Percentiles rank a stretch among this genome's conserved stretches.
Evolutionary conservation across 139 green algal genomes (phyloP).

Genomic region (Volvox reticuliferus): DNA sequence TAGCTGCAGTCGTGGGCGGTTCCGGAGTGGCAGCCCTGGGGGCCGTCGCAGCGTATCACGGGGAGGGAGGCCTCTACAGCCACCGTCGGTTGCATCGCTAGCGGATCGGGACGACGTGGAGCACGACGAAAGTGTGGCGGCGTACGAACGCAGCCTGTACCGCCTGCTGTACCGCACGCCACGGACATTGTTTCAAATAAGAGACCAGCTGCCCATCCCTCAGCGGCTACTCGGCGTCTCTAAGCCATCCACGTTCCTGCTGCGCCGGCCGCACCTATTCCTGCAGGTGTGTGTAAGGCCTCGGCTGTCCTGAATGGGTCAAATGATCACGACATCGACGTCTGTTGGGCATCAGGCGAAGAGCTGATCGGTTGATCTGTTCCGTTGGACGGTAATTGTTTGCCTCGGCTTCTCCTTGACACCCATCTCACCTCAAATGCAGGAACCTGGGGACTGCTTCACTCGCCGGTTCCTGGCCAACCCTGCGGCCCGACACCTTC

Average conservation of each 20-base stretch:
- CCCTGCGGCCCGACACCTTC: not conserved
- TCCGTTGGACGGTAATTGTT: too few species aligned
- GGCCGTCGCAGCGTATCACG: not conserved
- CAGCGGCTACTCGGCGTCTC: slow-evolving; percentile 1
- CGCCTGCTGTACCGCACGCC: not conserved
- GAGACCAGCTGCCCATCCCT: slow-evolving; percentile 31
- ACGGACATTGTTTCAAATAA: slow-evolving; percentile 42
- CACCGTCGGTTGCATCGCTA: not conserved
- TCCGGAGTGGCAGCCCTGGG: not conserved
- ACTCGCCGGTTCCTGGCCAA: slow-evolving; percentile 29
- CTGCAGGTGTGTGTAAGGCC: not conserved
- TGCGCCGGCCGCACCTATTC: slow-evolving; percentile 35
- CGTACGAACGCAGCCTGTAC: slow-evolving; percentile 42
- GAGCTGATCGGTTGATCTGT: too few species aligned
- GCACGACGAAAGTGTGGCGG: not conserved
- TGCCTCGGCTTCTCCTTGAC: too few species aligned
- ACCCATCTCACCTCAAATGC: not conserved
- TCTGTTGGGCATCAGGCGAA: too few species aligned
- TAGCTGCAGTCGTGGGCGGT: not conserved
- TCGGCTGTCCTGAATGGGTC: not conserved
- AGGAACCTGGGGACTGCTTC: not conserved
- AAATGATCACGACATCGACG: too few species aligned
- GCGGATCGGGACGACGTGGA: not conserved
- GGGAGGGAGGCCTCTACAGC: not conserved
- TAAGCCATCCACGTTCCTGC: slow-evolving; percentile 45